Evolutionary conservation across 2,329 filamentous ascomycete genomes (phyloP), one percentile per base, ranked within the genome.

Genomic region (Macrophomina phaseolina): DNA sequence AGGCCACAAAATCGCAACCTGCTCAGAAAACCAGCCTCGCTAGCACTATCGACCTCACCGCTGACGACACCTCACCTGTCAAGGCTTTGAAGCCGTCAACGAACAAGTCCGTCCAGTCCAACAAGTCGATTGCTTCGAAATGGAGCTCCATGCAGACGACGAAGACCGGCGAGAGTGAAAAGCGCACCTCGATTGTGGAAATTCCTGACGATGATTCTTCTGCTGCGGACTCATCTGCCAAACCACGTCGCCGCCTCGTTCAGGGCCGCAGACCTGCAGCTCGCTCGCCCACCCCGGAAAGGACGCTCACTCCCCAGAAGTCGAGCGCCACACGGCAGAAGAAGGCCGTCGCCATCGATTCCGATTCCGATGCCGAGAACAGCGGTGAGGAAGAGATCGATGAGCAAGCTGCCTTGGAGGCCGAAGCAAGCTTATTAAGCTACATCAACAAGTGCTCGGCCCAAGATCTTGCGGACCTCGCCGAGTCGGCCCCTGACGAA

Each of bases 361-460:
- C 78, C 2, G 74, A 75, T 34, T 82, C 83, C 0, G 82, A 83
- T 12, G 78, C 78, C 14, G 81, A 82, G 52, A 60, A 34, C 3
- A 64, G 49, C 4, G 53, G 53, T 4, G 61, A 65, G 49, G 53
- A 23, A 23, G 23, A 53, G 30, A 11, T 75, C 32, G 79, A 78
- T 28, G 75, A 76, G 32, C 73, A 76, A 4, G 70, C 65, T 4
- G 72, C 68, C 6, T 74, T 78, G 9, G 72, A 75, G 36, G 75
- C 87, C 48, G 83, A 87, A 36, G 74, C 73, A 4, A 85, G 85
- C 65, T 86, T 97, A 6, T 82, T 98, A 34, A 85, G 89, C 7
- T 96, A 93, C 73, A 89, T 99, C 78, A 98, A 98, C 74, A 88
- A 84, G 0, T 95, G 92, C 76, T 87, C 88, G 5, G 81, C 87